Conservation (phyloP, 768 basidiomycete species). For the Agaricus blazei region DNA sequence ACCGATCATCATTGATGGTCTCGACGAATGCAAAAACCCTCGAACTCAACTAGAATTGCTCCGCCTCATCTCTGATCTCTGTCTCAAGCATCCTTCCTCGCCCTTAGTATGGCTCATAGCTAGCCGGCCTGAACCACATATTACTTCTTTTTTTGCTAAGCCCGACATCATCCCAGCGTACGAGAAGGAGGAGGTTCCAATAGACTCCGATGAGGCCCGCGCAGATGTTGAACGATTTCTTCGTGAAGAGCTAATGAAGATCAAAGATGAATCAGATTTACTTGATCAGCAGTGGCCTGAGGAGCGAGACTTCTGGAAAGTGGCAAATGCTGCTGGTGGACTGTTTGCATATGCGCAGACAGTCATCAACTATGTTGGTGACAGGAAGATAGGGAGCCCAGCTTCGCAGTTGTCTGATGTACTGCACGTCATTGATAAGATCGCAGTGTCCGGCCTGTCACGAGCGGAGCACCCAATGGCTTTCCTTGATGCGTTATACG, state of each 20-base stretch:
- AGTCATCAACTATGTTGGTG: background rate
- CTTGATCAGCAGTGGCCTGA: background rate
- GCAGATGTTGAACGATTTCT: background rate
- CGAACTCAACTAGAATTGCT: background rate
- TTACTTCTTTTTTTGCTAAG: background rate
- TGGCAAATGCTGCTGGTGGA: background rate
- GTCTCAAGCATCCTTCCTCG: background rate
- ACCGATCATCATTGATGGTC: background rate
- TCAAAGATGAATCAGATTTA: background rate
- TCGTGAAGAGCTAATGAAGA: background rate
- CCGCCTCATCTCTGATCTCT: background rate
- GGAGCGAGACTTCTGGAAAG: background rate
- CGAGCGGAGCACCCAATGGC: constrained; percentile 1
- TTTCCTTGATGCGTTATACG: constrained; percentile 7
- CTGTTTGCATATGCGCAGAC: background rate
- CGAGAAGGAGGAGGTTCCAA: background rate
- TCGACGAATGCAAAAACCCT: background rate
- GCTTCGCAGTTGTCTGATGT: background rate
- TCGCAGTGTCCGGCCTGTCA: background rate
- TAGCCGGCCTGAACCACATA: background rate
- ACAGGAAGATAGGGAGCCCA: background rate
- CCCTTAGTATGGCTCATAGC: constrained; percentile 3
- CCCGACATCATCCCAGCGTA: background rate
- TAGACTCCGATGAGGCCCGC: background rate
- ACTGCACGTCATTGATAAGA: background rate